Evolutionary conservation across 805 yeast species (phyloP).

Genomic region (Metschnikowia anglica): DNA sequence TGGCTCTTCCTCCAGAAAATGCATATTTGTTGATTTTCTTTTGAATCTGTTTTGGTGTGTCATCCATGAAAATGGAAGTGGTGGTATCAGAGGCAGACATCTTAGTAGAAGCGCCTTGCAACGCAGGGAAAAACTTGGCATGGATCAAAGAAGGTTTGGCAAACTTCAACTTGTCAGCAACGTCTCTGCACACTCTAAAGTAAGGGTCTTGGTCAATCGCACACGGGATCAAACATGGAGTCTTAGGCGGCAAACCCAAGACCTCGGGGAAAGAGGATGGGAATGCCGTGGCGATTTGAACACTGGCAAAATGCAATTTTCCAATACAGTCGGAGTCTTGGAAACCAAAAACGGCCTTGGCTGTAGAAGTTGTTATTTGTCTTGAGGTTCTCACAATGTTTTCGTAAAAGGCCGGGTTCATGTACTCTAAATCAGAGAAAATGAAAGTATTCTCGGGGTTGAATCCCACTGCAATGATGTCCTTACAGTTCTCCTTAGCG

Average conservation of each 20-base stretch:
- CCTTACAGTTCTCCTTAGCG: conserved; percentile 83
- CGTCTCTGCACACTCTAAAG: conserved; percentile 96
- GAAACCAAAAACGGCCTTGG: conserved; percentile 95
- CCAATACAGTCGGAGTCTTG: conserved; percentile 94
- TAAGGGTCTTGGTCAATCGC: conserved; percentile 99
- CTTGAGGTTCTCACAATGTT: conserved; percentile 90
- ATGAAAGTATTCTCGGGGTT: conserved; percentile 93
- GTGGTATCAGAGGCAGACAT: conserved; percentile 95
- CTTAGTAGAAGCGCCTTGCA: conserved; percentile 94
- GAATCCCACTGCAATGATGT: conserved; percentile 91
- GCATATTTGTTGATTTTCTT: conserved; percentile 96
- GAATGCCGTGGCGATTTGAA: conserved; percentile 94
- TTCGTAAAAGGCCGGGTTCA: conserved; percentile 93
- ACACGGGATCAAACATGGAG: conserved; percentile 97
- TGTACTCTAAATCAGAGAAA: conserved; percentile 87
- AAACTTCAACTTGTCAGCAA: conserved; percentile 87
- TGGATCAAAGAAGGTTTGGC: conserved; percentile 91
- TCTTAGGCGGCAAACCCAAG: conserved; percentile 79
- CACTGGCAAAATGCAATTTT: conserved; percentile 88
- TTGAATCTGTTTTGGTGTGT: conserved; percentile 85
- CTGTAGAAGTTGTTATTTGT: conserved; percentile 95
- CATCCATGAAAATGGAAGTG: conserved; percentile 92
- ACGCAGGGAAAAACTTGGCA: conserved; percentile 95
- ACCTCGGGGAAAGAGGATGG: conserved; percentile 95
- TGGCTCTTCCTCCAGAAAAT: conserved; percentile 88